Percentiles rank a stretch among this genome's conserved stretches.
phyloP scores from a whole-genome alignment of 768 basidiomycete species.

The Tylopilus sp. region DNA sequence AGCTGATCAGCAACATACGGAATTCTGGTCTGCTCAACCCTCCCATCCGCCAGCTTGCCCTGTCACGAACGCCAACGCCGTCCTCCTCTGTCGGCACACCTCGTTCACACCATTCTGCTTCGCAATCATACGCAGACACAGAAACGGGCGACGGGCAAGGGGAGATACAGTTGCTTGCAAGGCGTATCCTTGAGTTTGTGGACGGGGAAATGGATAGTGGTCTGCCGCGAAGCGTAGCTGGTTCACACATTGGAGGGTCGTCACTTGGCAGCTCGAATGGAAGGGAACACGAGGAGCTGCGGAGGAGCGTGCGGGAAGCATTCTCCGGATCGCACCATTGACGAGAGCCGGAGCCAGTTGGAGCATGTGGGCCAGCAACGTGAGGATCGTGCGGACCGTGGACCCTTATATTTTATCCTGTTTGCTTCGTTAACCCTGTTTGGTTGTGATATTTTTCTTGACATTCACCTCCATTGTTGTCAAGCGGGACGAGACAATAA shows the following conservation, averaged over 20 bases:
- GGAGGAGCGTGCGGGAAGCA: constrained; percentile 80
- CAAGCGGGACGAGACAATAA: background rate
- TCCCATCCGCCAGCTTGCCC: constrained; percentile 81
- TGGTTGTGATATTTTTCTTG: constrained; percentile 4
- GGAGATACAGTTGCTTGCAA: constrained; percentile 84
- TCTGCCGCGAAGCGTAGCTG: constrained; percentile 57
- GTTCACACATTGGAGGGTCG: constrained; percentile 67
- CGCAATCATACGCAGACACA: constrained; percentile 76
- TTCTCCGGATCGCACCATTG: constrained; percentile 58
- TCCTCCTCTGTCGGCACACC: constrained; percentile 75
- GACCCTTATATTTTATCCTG: constrained; percentile 5
- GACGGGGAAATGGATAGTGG: constrained; percentile 67
- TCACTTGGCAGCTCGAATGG: constrained; percentile 57
- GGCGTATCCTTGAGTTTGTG: constrained; percentile 83
- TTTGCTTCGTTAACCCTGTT: background rate
- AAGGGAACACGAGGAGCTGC: constrained; percentile 75
- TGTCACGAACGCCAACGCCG: constrained; percentile 65
- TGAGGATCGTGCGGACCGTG: background rate
- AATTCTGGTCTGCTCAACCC: constrained; percentile 76
- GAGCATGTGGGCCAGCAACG: background rate
- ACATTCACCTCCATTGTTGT: background rate
- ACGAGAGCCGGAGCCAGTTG: background rate
- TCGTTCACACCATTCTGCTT: constrained; percentile 61
- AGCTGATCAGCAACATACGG: constrained; percentile 88
- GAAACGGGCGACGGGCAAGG: constrained; percentile 85